phyloP scores from a whole-genome alignment of 768 basidiomycete genomes.

The Rickenella mellea region DNA sequence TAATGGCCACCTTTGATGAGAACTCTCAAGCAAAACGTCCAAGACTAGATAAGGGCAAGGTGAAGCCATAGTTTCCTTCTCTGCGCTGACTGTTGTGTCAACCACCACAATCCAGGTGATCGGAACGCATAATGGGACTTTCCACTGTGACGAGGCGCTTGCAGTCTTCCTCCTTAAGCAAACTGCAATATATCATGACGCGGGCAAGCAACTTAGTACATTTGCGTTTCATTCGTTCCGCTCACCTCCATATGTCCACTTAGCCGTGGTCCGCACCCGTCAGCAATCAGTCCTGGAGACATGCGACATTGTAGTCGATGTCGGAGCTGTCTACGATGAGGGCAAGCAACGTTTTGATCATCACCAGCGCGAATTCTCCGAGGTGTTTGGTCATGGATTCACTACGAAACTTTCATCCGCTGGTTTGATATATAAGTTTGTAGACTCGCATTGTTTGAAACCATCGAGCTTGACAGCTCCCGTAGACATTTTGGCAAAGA shows the following conservation, averaged over 20 bases:
- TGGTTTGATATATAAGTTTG: slow-evolving; percentile 91
- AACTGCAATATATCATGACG: slow-evolving; percentile 64
- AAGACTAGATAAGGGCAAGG: background rate
- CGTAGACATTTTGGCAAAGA: slow-evolving; percentile 79
- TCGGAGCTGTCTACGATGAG: slow-evolving; percentile 87
- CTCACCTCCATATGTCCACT: slow-evolving; percentile 1
- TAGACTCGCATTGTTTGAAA: background rate
- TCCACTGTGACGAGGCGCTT: slow-evolving; percentile 95
- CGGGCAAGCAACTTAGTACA: slow-evolving; percentile 37
- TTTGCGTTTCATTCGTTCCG: background rate
- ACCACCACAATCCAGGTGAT: slow-evolving; percentile 43
- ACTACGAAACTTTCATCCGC: slow-evolving; percentile 86
- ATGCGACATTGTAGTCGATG: slow-evolving; percentile 94
- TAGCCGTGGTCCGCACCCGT: slow-evolving; percentile 36
- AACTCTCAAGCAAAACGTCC: background rate
- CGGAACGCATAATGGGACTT: slow-evolving; percentile 92
- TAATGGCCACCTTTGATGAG: no score
- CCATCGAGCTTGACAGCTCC: background rate
- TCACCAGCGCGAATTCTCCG: slow-evolving; percentile 88
- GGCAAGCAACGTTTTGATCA: slow-evolving; percentile 80
- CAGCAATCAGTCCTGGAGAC: slow-evolving; percentile 62
- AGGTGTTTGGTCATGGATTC: slow-evolving; percentile 84
- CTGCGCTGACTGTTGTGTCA: background rate
- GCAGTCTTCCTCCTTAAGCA: slow-evolving; percentile 83
- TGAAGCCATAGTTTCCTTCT: background rate